Percentiles rank a stretch among this genome's conserved stretches.
phyloP scores from a whole-genome alignment of 495 filamentous ascomycete genomes.

The Aspergillus bridgeri region DNA sequence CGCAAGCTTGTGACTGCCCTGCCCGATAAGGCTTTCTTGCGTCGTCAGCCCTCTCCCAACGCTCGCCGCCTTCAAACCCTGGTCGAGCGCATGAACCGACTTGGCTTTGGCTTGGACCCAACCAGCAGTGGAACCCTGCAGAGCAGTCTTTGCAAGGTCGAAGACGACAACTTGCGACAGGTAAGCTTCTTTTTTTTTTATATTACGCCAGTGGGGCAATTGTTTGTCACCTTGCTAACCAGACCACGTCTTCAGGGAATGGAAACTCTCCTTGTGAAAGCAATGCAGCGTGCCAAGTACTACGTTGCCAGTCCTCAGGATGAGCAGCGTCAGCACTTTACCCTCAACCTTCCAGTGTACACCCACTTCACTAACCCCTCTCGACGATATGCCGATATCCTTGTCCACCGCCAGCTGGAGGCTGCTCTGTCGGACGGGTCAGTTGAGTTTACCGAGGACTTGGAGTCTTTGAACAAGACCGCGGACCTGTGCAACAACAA shows the following conservation, averaged over 20 bases:
- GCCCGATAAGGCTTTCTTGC: conserved; percentile 89
- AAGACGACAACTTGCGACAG: conserved; percentile 84
- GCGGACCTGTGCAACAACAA: conserved; percentile 97
- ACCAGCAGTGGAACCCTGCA: conserved; percentile 87
- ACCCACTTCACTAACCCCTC: conserved; percentile 97
- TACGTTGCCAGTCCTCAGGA: conserved; percentile 72
- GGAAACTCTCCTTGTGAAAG: conserved; percentile 91
- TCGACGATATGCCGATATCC: conserved; percentile 88
- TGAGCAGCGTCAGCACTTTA: conserved; percentile 80
- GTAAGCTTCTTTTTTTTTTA: conserved; percentile 30
- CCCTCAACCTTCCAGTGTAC: conserved; percentile 88
- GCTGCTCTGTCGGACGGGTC: conserved; percentile 76
- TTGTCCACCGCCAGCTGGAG: conserved; percentile 95
- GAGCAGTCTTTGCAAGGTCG: conserved; percentile 86
- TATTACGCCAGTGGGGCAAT: too few species aligned
- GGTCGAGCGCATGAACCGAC: conserved; percentile 84
- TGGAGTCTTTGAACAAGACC: conserved; percentile 84
- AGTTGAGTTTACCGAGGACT: conserved; percentile 83
- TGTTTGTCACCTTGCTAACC: not conserved
- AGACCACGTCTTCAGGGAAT: conserved; percentile 57
- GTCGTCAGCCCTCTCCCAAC: conserved; percentile 81
- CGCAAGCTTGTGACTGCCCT: conserved; percentile 74
- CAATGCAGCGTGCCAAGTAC: conserved; percentile 95
- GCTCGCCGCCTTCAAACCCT: conserved; percentile 84
- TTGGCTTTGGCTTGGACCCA: conserved; percentile 84